Evolutionary conservation across 1,284 basidiomycete genomes (phyloP), one percentile per base, ranked within the genome.

Genomic region (Apiotrichum brassicae): DNA sequence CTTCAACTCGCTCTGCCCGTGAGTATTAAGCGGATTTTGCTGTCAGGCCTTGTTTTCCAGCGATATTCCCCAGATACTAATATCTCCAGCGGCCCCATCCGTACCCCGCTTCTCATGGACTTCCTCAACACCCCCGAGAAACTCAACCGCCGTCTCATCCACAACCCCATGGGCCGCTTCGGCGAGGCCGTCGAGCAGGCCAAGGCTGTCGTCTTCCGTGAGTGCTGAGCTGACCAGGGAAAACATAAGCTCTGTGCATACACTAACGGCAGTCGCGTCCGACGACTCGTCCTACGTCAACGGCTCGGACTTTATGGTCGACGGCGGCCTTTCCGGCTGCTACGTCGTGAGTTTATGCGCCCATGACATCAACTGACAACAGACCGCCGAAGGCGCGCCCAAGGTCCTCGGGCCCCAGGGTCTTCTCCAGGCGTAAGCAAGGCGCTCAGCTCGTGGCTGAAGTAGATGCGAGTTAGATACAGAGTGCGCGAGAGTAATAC

Each of bases 61-160:
- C n/a, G n/a, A n/a, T n/a, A n/a, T n/a, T n/a, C n/a, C n/a, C n/a
- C n/a, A n/a, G n/a, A n/a, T n/a, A n/a, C n/a, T 30, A 25, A 34
- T 25, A 19, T 40, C n/a, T 14, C 14, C 68, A 92, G 89, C 33
- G 92, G 91, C 18, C 91, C 92, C 39, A 79, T 95, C 56, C 88
- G 87, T 72, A 94, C 91, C 22, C 90, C 92, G 32, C 81, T 97
- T 28, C 79, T 98, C 26, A 98, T 98, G 93, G 86, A 97, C 72
- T 97, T 93, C 79, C 81, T 98, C 64, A 83, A 97, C 75, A 97
- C 94, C n/a, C 79, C 85, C 37, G 93, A 98, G 78, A 97, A 97
- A 77, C 82, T 86, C 57, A 83, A 95, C 55, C 83, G 93, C 41
- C 81, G 94, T 45, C 70, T 97, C 67, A 82, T 90, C 23, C 93